A percentile compares a stretch with the other conserved stretches of the same genome.
Conservation (phyloP, 805 yeast species). For the Yamadazyma sp. region DNA sequence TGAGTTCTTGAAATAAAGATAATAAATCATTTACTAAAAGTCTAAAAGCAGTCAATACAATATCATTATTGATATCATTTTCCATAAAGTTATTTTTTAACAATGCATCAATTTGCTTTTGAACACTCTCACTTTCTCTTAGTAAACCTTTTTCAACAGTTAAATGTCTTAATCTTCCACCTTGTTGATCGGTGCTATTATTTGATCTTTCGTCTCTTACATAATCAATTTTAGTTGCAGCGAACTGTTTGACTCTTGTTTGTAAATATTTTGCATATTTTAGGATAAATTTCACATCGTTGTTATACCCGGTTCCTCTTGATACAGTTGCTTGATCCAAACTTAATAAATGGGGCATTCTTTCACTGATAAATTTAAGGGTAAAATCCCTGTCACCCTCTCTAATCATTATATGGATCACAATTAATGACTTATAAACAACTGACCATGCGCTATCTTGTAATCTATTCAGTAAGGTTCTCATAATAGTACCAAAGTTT, state of each 20-base stretch:
- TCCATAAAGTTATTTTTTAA: constrained; percentile 74
- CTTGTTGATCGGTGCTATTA: constrained; percentile 43
- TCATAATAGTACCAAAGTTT: constrained; percentile 68
- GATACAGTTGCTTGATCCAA: constrained; percentile 36
- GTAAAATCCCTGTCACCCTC: constrained; percentile 86
- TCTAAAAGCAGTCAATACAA: constrained; percentile 79
- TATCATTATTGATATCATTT: constrained; percentile 79
- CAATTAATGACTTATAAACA: constrained; percentile 80
- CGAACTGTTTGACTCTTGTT: constrained; percentile 66
- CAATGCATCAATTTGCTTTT: constrained; percentile 73
- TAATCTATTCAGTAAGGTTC: constrained; percentile 57
- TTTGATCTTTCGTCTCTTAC: constrained; percentile 64
- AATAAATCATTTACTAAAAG: constrained; percentile 87
- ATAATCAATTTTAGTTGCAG: constrained; percentile 65
- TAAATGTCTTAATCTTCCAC: constrained; percentile 62
- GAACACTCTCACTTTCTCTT: constrained; percentile 82
- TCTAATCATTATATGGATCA: constrained; percentile 84
- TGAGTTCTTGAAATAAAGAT: constrained; percentile 81
- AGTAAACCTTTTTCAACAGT: constrained; percentile 76
- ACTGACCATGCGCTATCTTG: constrained; percentile 88
- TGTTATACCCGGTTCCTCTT: constrained; percentile 23
- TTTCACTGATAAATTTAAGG: constrained; percentile 52
- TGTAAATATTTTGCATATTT: constrained; percentile 72
- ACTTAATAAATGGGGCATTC: constrained; percentile 49
- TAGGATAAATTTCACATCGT: constrained; percentile 55